Conservation (phyloP, 805 yeast genomes). For the Candida namnaoensis region DNA sequence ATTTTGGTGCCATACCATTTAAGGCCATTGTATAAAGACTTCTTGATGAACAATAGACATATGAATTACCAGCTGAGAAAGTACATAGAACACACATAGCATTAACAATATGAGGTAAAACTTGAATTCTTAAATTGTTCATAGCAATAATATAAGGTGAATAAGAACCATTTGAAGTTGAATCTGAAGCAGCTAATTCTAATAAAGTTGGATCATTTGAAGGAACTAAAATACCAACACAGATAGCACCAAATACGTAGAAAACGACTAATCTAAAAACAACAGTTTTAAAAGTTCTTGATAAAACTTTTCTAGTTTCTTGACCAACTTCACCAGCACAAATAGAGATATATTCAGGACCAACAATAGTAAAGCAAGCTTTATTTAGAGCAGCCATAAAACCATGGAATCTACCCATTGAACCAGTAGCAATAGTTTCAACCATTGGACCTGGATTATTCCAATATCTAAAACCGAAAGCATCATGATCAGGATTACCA, state of each 20-base stretch:
- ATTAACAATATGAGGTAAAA: constrained; percentile 41
- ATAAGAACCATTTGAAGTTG: constrained; percentile 34
- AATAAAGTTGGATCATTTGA: constrained; percentile 47
- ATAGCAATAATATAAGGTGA: constrained; percentile 53
- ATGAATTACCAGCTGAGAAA: constrained; percentile 47
- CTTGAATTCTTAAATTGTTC: constrained; percentile 41
- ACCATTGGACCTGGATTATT: constrained; percentile 45
- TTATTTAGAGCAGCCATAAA: constrained; percentile 60
- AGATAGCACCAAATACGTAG: constrained; percentile 58
- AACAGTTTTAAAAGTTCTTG: constrained; percentile 68
- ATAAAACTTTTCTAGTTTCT: constrained; percentile 62
- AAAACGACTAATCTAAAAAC: constrained; percentile 53
- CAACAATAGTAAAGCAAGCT: constrained; percentile 73
- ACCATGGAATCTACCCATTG: constrained; percentile 60
- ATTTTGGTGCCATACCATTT: constrained; percentile 52
- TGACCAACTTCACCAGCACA: constrained; percentile 73
- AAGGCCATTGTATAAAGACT: constrained; percentile 45
- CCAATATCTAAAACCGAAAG: constrained; percentile 52
- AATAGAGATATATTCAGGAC: constrained; percentile 80
- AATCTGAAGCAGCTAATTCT: constrained; percentile 32
- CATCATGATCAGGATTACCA: constrained; percentile 68
- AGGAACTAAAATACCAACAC: constrained; percentile 59
- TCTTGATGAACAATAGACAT: constrained; percentile 53
- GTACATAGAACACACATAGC: constrained; percentile 47
- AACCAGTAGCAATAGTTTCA: constrained; percentile 42